Conservation (phyloP, 2,329 filamentous ascomycete species). For the Xylogone sp. region DNA sequence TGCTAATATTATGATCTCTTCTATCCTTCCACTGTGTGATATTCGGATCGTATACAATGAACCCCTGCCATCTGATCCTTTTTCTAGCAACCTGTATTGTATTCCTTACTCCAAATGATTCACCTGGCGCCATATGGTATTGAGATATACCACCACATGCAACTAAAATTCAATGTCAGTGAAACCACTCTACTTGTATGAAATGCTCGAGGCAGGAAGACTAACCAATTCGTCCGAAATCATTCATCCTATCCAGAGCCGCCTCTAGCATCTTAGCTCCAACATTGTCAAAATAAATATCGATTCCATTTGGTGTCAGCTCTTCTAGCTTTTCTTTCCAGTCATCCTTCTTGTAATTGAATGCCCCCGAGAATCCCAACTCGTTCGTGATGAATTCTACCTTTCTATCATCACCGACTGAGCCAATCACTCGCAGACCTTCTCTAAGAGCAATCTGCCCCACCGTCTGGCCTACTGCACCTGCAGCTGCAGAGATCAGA, state of each 20-base stretch:
- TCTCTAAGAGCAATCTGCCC: constrained; percentile 72
- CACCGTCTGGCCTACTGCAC: constrained; percentile 71
- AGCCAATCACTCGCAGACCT: constrained; percentile 66
- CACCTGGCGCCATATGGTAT: constrained; percentile 52
- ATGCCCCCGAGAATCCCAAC: constrained; percentile 64
- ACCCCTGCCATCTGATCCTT: constrained; percentile 58
- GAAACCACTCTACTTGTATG: too few species aligned
- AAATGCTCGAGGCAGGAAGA: too few species aligned
- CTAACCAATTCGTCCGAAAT: constrained; percentile 59
- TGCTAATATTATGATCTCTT: constrained; percentile 60
- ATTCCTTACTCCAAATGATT: constrained; percentile 57
- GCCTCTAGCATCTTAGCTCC: constrained; percentile 69
- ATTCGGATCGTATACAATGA: constrained; percentile 57
- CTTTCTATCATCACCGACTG: constrained; percentile 68
- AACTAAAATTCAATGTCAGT: too few species aligned
- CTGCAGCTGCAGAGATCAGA: constrained; percentile 71
- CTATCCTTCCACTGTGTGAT: constrained; percentile 55
- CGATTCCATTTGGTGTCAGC: constrained; percentile 65
- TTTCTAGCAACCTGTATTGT: constrained; percentile 53
- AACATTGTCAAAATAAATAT: constrained; percentile 77
- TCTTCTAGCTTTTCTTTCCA: constrained; percentile 56
- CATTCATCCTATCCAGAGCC: constrained; percentile 56
- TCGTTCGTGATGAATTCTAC: constrained; percentile 68
- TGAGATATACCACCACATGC: constrained; percentile 60
- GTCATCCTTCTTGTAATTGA: constrained; percentile 75